phyloP scores from a whole-genome alignment of 2,329 filamentous ascomycete species.

The Aspergillus fischeri region DNA sequence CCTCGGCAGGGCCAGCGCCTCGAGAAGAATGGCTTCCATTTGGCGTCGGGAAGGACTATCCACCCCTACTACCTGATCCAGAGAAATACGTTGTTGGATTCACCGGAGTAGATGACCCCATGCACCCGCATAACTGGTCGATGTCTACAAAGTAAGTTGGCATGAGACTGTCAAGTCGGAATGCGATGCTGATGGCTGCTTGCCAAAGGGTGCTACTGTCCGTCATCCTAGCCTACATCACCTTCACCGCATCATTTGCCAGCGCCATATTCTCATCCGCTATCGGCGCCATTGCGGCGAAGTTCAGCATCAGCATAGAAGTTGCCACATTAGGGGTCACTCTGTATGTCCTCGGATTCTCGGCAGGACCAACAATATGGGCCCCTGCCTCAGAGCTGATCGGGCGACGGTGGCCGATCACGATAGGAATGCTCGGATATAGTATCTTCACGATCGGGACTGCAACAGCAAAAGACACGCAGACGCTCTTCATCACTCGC shows the following conservation, averaged over 20 bases:
- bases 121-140: constrained; percentile 51
- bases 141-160: constrained; percentile 37
- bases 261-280: constrained; percentile 65
- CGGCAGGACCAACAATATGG: constrained; percentile 59
- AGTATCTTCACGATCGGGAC: constrained; percentile 44
- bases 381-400: constrained; percentile 59
- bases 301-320: constrained; percentile 44
- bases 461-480: constrained; percentile 39
- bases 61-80: constrained; percentile 44
- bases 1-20: constrained; percentile 11
- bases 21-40: constrained; percentile 25
- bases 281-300: constrained; percentile 48
- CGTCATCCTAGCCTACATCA: constrained; percentile 38
- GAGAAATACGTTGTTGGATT: constrained; percentile 56
- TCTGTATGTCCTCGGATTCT: constrained; percentile 50
- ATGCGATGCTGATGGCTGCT: neutral
- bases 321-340: constrained; percentile 45
- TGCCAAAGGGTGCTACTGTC: constrained; percentile 13
- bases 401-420: constrained; percentile 51
- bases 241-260: constrained; percentile 48
- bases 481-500: constrained; percentile 40
- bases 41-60: constrained; percentile 23
- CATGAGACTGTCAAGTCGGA: too few relatives aligned
- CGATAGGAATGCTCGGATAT: constrained; percentile 39
- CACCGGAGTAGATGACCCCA: constrained; percentile 49